Evolutionary conservation across 306 rosid species (phyloP), one percentile per base, ranked within the genome.

Genomic region (Quercus berberidifolia): DNA sequence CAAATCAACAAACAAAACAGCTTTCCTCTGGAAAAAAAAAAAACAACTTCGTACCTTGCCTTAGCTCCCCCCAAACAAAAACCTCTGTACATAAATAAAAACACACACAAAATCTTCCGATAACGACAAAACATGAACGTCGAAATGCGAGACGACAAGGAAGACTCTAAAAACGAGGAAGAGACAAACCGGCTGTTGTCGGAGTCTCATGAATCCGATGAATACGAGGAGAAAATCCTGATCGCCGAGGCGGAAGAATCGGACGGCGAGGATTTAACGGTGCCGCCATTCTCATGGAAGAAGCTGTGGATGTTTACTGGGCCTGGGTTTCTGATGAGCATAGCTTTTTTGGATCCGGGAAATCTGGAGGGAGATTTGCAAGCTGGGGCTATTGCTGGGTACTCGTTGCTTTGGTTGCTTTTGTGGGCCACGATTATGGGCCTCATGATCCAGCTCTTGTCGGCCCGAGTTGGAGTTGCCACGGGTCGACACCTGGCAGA

Each of bases 281-380:
- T 19, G 67, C 11, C 91, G 14, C 89, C 92, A 5, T 93, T 91
- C 79, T 93, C 97, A 23, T 93, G 94, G 97, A 90, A 91, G 85
- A 88, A 90, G 85, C 84, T 91, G 18, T 90, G 97, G 98, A 69
- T 87, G 11, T 93, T 90, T 82, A 91, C 96, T 6, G 97, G 97
- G 0, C 96, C 97, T 2, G 97, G 97, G 54, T 93, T 93, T 79
- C 74, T 93, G 78, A 93, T 93, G 97, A 93, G 97, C 84, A 93
- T 93, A 77, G 97, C 97, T 19, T 93, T 93, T 10, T 71, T 93
- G 90, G 97, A 93, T 93, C 96, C 97, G 67, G 97, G 97, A 25
- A 93, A 93, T 83, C 79, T 93, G 0, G 97, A 93, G 78, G 97
- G 97, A 71, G 97, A 93, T 87, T 94, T 93, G 14, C 97, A 93